phyloP scores from a whole-genome alignment of 1,284 basidiomycete species.

The Lentinus polychrous region DNA sequence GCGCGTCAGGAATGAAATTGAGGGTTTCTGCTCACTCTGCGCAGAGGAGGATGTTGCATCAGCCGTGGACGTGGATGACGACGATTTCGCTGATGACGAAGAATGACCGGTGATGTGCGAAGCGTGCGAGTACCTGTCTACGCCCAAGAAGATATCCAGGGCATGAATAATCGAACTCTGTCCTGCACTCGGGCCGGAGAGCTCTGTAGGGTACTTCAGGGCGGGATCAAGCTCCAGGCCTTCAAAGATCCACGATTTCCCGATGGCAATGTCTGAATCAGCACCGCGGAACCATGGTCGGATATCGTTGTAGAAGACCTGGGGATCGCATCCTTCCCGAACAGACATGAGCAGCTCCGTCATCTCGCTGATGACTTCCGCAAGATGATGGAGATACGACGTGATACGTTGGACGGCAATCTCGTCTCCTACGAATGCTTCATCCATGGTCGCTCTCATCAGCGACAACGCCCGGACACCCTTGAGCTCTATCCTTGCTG shows the following conservation, averaged over 20 bases:
- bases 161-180: constrained; percentile 88
- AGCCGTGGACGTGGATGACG: constrained; percentile 7
- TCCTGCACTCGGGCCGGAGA: constrained; percentile 86
- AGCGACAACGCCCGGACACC: constrained; percentile 81
- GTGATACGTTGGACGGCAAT: constrained; percentile 73
- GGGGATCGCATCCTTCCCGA: constrained; percentile 70
- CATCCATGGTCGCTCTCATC: constrained; percentile 88
- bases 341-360: constrained; percentile 56
- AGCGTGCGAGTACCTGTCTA: constrained; percentile 57
- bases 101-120: constrained; percentile 12
- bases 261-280: constrained; percentile 53
- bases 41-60: not conserved
- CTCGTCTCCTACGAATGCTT: constrained; percentile 83
- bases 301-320: constrained; percentile 78
- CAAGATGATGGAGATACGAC: constrained; percentile 62
- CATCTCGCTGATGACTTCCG: constrained; percentile 62
- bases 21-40: constrained; percentile 12
- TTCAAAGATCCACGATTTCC: constrained; percentile 75
- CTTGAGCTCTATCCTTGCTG: constrained; percentile 87
- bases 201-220: constrained; percentile 47
- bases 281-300: constrained; percentile 91
- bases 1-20: constrained; percentile 57
- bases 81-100: constrained; percentile 8
- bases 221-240: constrained; percentile 56
- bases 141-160: constrained; percentile 84